A percentile compares a stretch with the other conserved stretches of the same genome.
phyloP scores from a whole-genome alignment of 1,284 basidiomycete species.

The Schizophyllum commune region DNA sequence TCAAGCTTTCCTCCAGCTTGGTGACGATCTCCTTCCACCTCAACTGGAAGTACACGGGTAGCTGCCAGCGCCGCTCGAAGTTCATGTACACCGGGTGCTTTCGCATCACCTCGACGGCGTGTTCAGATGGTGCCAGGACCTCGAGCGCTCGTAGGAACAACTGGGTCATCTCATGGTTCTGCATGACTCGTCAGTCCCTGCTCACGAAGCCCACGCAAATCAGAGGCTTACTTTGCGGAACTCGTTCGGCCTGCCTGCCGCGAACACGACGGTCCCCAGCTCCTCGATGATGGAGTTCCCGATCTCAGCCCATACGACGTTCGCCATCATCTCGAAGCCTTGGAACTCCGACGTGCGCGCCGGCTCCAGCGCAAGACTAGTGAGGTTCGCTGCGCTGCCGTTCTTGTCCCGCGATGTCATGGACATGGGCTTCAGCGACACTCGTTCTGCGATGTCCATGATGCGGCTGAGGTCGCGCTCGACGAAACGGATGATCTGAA shows the following conservation, averaged over 20 bases:
- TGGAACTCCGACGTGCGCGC: conserved; percentile 18
- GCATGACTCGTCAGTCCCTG: conserved; percentile 5
- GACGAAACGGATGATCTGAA: conserved; percentile 75
- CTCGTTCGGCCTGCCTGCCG: conserved; percentile 84
- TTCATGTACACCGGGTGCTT: conserved; percentile 59
- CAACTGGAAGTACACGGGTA: conserved; percentile 95
- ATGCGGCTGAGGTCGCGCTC: conserved; percentile 64
- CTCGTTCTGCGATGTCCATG: conserved; percentile 70
- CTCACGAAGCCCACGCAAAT: neutral
- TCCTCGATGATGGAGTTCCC: conserved; percentile 76
- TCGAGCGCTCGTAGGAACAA: conserved; percentile 84
- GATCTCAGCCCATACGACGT: conserved; percentile 85
- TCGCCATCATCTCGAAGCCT: conserved; percentile 76
- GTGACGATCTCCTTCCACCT: conserved; percentile 93
- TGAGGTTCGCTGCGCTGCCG: neutral
- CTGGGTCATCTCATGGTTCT: conserved; percentile 82
- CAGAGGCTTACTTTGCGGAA: conserved; percentile 68
- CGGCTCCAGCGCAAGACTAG: conserved; percentile 11
- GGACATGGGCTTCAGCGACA: conserved; percentile 39
- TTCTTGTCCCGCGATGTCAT: conserved; percentile 15
- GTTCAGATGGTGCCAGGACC: conserved; percentile 69
- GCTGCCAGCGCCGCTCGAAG: conserved; percentile 88
- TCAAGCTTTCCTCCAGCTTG: conserved; percentile 63
- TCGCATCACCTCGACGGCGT: conserved; percentile 66
- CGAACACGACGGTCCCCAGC: conserved; percentile 77